Conservation (phyloP, 2,329 filamentous ascomycete genomes). For the Rugonectria rugulosa region DNA sequence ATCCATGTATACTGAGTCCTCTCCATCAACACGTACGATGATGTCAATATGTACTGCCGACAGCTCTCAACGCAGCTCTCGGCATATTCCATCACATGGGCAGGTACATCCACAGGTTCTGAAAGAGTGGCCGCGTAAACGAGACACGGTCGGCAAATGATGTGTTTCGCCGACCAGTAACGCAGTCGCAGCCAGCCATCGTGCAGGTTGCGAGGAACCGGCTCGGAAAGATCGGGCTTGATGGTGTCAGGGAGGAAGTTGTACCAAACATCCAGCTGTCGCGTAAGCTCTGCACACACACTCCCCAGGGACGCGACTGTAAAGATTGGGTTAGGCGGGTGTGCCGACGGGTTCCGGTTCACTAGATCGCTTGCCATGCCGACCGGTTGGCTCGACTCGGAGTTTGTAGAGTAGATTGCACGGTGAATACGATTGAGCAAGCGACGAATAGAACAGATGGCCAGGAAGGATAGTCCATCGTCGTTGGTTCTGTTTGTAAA, state of each 20-base stretch:
- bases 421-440: not conserved
- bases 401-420: not conserved
- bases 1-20: constrained; percentile 7
- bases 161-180: constrained; percentile 3
- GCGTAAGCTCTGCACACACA: not conserved
- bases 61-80: constrained; percentile 3
- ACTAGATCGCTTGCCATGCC: not conserved
- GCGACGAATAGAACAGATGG: not conserved
- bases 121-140: not conserved
- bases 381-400: not conserved
- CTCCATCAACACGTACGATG: not conserved
- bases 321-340: not conserved
- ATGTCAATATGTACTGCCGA: not conserved
- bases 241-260: not conserved
- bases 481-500: constrained; percentile 25
- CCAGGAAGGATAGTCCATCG: constrained; percentile 25
- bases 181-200: constrained; percentile 3
- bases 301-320: not conserved
- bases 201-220: not conserved
- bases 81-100: not conserved
- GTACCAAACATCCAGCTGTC: constrained; percentile 2
- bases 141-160: not conserved
- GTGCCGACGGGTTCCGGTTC: not conserved
- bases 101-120: not conserved
- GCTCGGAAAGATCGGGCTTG: not conserved